Evolutionary conservation across 108 stramenopile genomes (phyloP).

Genomic region (Seminavis robusta): DNA sequence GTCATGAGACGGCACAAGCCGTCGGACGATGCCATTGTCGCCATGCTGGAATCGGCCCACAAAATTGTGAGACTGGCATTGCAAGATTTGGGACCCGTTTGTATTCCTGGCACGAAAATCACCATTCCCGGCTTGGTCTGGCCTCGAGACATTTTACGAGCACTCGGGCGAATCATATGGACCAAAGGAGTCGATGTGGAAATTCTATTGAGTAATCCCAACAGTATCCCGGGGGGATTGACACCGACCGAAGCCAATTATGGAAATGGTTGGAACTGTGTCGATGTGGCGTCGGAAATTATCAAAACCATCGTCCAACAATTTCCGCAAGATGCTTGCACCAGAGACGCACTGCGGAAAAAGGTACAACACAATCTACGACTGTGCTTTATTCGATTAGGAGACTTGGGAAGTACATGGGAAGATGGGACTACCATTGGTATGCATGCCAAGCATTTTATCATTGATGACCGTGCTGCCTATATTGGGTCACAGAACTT

Average conservation of each 20-base stretch:
- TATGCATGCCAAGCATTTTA: conserved; percentile 45
- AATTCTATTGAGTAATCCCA: conserved; percentile 37
- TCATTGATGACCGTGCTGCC: conserved; percentile 33
- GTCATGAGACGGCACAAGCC: conserved; percentile 19
- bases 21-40: conserved; percentile 41
- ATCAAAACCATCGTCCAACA: conserved; percentile 34
- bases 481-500: conserved; percentile 51
- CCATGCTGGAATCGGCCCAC: conserved; percentile 39
- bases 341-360: conserved; percentile 24
- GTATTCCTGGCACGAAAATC: conserved; percentile 31
- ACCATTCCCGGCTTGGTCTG: conserved; percentile 31
- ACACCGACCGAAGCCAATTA: conserved; percentile 30
- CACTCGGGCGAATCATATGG: conserved; percentile 31
- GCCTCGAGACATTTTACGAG: conserved; percentile 30
- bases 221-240: conserved; percentile 34
- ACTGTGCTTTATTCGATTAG: conserved; percentile 40
- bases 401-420: conserved; percentile 13
- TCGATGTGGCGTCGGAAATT: conserved; percentile 47
- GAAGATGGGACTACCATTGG: conserved; percentile 35
- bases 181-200: conserved; percentile 35
- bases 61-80: conserved; percentile 37
- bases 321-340: conserved; percentile 17
- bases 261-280: conserved; percentile 47
- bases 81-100: conserved; percentile 45
- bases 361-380: conserved; percentile 33